These are phyloP conservation scores for Aureobasidium melanogenum DNA, from an alignment of 2,329 filamentous ascomycete genomes.

Conservation along the genomic window DNA sequence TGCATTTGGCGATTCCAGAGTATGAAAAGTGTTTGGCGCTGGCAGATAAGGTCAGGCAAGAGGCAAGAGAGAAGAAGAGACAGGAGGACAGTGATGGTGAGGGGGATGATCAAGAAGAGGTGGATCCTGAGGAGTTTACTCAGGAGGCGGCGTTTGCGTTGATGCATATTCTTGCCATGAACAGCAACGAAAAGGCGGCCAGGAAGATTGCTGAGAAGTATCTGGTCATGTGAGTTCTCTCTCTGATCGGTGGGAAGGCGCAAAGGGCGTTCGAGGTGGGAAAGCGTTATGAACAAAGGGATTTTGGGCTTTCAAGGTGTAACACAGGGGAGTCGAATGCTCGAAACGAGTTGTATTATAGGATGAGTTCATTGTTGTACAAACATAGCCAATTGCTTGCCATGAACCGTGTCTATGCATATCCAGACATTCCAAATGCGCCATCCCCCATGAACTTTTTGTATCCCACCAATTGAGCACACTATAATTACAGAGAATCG, in stretches of 20 bases:
- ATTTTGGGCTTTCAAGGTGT: neutral
- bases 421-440: neutral
- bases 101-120: neutral
- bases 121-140: slow-evolving; percentile 49
- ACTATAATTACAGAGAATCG: neutral
- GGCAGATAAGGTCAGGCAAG: slow-evolving; percentile 35
- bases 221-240: slow-evolving; percentile 29
- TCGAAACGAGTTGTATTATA: neutral
- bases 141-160: slow-evolving; percentile 68
- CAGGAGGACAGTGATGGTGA: neutral
- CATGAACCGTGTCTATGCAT: neutral
- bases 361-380: neutral
- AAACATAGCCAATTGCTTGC: neutral
- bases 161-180: slow-evolving; percentile 56
- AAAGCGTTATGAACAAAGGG: no score
- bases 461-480: neutral
- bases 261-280: neutral
- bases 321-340: neutral
- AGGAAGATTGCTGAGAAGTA: slow-evolving; percentile 51
- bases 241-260: neutral
- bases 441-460: neutral
- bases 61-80: slow-evolving; percentile 24
- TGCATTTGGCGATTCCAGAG: slow-evolving; percentile 61
- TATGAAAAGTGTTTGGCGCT: slow-evolving; percentile 55
- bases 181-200: slow-evolving; percentile 55